phyloP scores from a whole-genome alignment of 441 rosid species.

The Viola pubescens region DNA sequence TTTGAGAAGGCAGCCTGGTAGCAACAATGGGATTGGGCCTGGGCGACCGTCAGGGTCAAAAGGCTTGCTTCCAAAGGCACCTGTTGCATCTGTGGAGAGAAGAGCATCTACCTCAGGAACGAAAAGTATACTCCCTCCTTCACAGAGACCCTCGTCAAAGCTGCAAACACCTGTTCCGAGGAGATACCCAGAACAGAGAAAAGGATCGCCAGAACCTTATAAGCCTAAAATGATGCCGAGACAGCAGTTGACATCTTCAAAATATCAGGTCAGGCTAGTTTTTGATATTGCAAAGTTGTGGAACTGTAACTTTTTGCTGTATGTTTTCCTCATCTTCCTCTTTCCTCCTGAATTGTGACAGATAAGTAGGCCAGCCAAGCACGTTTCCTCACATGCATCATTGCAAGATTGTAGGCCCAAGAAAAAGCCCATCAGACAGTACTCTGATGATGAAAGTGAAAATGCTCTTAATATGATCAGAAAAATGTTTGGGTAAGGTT shows the following conservation, averaged over 20 bases:
- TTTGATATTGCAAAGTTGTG: neutral
- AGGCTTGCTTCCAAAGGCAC: slow-evolving; percentile 34
- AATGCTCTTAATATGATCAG: slow-evolving; percentile 55
- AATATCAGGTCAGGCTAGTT: slow-evolving; percentile 40
- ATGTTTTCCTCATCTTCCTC: slow-evolving; percentile 4
- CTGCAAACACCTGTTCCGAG: slow-evolving; percentile 32
- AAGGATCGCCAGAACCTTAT: slow-evolving; percentile 30
- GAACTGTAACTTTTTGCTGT: neutral
- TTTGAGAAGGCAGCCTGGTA: slow-evolving; percentile 45
- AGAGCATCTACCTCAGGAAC: slow-evolving; percentile 22
- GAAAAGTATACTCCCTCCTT: slow-evolving; percentile 33
- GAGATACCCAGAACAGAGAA: slow-evolving; percentile 44
- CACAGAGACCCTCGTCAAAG: slow-evolving; percentile 29
- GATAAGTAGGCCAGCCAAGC: slow-evolving; percentile 29
- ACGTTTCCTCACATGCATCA: slow-evolving; percentile 27
- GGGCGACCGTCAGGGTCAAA: slow-evolving; percentile 47
- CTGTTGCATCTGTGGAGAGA: slow-evolving; percentile 27
- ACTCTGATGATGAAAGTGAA: slow-evolving; percentile 40
- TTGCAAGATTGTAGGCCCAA: slow-evolving; percentile 38
- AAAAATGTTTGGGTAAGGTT: slow-evolving; percentile 49
- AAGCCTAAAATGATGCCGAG: slow-evolving; percentile 32
- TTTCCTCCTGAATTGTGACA: slow-evolving; percentile 12
- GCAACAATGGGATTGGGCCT: slow-evolving; percentile 51
- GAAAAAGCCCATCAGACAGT: slow-evolving; percentile 43
- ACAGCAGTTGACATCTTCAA: slow-evolving; percentile 36